Conservation (phyloP, 2,329 filamentous ascomycete species). For the Eurotiales sp. region DNA sequence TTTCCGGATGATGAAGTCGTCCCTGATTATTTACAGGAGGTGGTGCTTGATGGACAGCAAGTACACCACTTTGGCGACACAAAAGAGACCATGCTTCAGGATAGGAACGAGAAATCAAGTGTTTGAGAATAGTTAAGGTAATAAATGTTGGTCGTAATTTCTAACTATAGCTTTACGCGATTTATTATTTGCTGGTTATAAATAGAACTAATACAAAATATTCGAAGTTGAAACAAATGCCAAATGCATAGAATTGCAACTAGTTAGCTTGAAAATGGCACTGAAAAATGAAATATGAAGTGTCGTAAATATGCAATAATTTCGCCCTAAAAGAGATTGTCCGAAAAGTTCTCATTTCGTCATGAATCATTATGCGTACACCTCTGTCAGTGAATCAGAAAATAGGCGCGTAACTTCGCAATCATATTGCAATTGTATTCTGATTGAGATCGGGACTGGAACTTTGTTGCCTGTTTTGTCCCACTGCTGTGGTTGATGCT, state of each 20-base stretch:
- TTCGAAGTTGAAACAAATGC: no score
- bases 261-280: no score
- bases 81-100: slow-evolving; percentile 1
- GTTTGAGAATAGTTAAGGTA: neutral
- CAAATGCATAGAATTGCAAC: no score
- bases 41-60: neutral
- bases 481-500: neutral
- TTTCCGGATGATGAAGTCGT: slow-evolving; percentile 11
- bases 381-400: neutral
- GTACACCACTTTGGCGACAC: neutral
- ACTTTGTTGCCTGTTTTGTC: neutral
- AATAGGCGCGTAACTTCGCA: neutral
- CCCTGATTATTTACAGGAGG: slow-evolving; percentile 8
- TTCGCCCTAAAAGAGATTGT: no score
- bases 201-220: no score
- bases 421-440: neutral
- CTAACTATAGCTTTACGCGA: no score
- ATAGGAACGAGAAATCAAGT: neutral
- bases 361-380: slow-evolving; percentile 2
- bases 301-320: no score
- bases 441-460: neutral
- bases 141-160: no score
- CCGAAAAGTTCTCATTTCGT: no score
- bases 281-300: neutral
- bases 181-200: no score